Percentiles rank a stretch among this genome's conserved stretches.
phyloP scores from a whole-genome alignment of 257 asterid genomes.

The Solanum rostratum region DNA sequence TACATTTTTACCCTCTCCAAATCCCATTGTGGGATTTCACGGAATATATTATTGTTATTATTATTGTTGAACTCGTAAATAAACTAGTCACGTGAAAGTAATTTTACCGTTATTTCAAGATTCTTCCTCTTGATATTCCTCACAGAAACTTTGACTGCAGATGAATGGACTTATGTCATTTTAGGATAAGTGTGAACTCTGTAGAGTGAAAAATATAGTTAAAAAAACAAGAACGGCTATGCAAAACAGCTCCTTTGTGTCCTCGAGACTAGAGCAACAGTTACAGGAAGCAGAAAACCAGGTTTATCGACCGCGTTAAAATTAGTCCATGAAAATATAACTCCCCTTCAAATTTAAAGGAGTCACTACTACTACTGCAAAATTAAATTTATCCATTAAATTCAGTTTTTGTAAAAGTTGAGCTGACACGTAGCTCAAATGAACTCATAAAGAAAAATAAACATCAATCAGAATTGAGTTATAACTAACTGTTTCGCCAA shows the following conservation, averaged over 20 bases:
- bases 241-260: background rate
- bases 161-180: background rate
- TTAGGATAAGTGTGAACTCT: background rate
- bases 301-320: background rate
- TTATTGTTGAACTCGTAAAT: background rate
- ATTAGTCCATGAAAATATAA: background rate
- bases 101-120: background rate
- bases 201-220: background rate
- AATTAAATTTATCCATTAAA: background rate
- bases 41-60: too few relatives aligned
- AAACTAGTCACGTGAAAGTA: background rate
- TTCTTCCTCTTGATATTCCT: background rate
- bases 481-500: too few relatives aligned
- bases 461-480: background rate
- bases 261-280: constrained; percentile 2
- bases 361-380: too few relatives aligned
- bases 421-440: background rate
- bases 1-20: too few relatives aligned
- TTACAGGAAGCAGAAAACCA: constrained; percentile 1
- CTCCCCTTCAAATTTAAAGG: background rate
- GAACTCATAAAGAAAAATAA: background rate
- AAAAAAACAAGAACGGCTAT: background rate
- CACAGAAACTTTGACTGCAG: background rate
- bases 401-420: background rate
- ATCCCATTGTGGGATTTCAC: too few relatives aligned